Conservation (phyloP, 441 rosid species). For the Adansonia rubrostipa region DNA sequence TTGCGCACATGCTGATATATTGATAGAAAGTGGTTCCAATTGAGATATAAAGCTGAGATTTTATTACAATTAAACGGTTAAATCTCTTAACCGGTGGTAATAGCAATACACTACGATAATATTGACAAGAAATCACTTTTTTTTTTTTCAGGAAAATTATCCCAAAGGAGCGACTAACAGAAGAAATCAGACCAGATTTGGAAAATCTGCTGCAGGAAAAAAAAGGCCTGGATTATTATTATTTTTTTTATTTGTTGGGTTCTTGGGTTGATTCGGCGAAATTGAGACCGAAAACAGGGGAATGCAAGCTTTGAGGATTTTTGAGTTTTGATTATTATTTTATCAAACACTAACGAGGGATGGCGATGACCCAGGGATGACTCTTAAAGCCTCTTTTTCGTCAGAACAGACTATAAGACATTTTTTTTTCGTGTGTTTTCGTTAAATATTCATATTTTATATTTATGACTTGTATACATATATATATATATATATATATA, state of each 20-base stretch:
- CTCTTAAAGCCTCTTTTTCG: too few relatives aligned
- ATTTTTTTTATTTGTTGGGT: background rate
- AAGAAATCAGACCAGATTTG: constrained; percentile 12
- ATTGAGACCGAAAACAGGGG: background rate
- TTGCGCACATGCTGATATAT: constrained; percentile 49
- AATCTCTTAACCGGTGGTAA: background rate
- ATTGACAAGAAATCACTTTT: background rate
- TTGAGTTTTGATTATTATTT: too few relatives aligned
- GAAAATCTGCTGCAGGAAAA: background rate
- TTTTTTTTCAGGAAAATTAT: constrained; percentile 10
- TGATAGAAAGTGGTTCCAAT: constrained; percentile 29
- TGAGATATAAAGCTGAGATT: constrained; percentile 17
- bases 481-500: too few relatives aligned
- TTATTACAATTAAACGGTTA: background rate
- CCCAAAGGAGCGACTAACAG: background rate
- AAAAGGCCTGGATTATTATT: background rate
- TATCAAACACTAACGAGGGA: too few relatives aligned
- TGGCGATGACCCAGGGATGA: too few relatives aligned
- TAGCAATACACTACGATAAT: background rate
- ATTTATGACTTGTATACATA: too few relatives aligned
- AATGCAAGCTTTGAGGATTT: constrained; percentile 10
- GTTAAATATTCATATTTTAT: too few relatives aligned
- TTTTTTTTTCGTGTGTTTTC: too few relatives aligned
- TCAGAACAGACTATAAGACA: too few relatives aligned
- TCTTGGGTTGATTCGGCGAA: background rate